Percentiles rank a stretch among this genome's conserved stretches.
Conservation (phyloP, 495 filamentous ascomycete species). For the Antarctomyces pellizariae region DNA sequence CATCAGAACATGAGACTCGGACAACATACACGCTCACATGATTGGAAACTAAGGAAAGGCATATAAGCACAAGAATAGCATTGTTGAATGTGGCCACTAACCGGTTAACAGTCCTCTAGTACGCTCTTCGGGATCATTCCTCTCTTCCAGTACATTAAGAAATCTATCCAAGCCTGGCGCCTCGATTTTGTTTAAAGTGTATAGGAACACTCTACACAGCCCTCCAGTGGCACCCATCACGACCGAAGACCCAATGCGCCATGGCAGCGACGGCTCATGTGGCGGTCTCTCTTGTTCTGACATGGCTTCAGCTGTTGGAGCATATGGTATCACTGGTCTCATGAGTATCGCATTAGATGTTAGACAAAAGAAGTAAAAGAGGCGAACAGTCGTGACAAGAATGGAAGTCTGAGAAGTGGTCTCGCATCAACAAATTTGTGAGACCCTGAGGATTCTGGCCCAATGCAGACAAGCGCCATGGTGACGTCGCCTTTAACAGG, state of each 20-base stretch:
- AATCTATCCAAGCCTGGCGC: conserved; percentile 52
- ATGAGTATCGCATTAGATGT: too few species aligned
- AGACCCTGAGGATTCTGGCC: too few species aligned
- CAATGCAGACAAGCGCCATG: too few species aligned
- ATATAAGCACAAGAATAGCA: conserved; percentile 1
- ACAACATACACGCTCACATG: conserved; percentile 81
- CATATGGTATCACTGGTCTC: too few species aligned
- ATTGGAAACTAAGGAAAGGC: conserved; percentile 49
- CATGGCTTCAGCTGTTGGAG: too few species aligned
- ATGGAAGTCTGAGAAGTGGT: too few species aligned
- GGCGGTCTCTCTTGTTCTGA: too few species aligned
- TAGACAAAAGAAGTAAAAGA: too few species aligned
- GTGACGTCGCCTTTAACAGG: too few species aligned
- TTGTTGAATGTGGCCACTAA: conserved; percentile 16
- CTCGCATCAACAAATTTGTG: too few species aligned
- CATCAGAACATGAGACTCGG: too few species aligned
- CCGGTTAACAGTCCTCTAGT: conserved; percentile 68
- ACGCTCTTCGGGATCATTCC: conserved; percentile 42
- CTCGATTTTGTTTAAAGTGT: conserved; percentile 30
- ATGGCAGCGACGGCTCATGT: conserved; percentile 22
- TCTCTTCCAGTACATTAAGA: conserved; percentile 45
- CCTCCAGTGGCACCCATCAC: conserved; percentile 28
- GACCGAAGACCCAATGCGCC: conserved; percentile 26
- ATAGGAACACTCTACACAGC: conserved; percentile 20
- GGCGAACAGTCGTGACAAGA: too few species aligned